A percentile compares a stretch with the other conserved stretches of the same genome.
phyloP scores from a whole-genome alignment of 2,329 filamentous ascomycete species.

The Phaeomoniella chlamydospora region DNA sequence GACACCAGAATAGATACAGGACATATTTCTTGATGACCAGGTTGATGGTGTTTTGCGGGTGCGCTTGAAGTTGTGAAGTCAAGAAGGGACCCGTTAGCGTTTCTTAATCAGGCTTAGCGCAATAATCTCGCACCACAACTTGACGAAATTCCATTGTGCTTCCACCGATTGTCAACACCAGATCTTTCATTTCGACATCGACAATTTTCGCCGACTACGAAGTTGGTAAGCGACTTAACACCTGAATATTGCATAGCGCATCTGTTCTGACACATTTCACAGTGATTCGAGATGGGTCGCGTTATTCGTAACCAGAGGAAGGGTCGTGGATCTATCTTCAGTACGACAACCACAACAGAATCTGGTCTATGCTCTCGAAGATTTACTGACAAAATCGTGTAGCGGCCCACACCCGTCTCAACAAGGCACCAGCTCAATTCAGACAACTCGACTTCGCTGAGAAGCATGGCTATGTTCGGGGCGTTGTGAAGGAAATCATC shows the following conservation, averaged over 20 bases:
- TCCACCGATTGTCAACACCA: background rate
- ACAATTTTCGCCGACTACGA: background rate
- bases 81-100: background rate
- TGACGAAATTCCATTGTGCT: background rate
- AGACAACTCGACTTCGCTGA: slow-evolving; percentile 91
- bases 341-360: slow-evolving; percentile 28
- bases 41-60: too few relatives aligned
- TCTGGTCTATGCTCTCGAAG: background rate
- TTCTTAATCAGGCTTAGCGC: background rate
- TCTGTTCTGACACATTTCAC: slow-evolving; percentile 5
- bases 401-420: slow-evolving; percentile 77
- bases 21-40: too few relatives aligned
- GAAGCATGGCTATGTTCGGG: slow-evolving; percentile 67
- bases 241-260: background rate
- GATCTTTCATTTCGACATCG: background rate
- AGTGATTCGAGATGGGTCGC: slow-evolving; percentile 44
- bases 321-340: slow-evolving; percentile 67
- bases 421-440: slow-evolving; percentile 94
- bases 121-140: background rate
- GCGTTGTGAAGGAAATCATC: slow-evolving; percentile 97
- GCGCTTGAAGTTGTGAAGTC: background rate
- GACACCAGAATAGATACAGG: too few relatives aligned
- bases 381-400: slow-evolving; percentile 12
- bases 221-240: background rate
- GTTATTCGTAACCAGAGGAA: slow-evolving; percentile 68